Conservation (phyloP, 495 filamentous ascomycete species). For the Parathielavia appendiculata region DNA sequence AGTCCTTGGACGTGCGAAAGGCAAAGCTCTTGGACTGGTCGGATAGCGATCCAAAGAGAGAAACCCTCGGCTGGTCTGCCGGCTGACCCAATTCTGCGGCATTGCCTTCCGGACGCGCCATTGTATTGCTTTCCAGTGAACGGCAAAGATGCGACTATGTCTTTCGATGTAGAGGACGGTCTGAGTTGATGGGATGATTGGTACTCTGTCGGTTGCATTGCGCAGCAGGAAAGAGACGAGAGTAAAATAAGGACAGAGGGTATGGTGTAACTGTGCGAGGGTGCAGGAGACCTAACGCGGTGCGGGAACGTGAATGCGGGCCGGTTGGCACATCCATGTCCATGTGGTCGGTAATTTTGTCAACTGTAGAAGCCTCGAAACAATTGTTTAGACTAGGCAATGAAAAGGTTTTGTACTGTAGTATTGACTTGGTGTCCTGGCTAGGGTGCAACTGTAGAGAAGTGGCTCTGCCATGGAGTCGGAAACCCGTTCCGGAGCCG, state of each 20-base stretch:
- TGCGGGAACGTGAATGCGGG: neutral
- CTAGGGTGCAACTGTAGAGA: too few species aligned
- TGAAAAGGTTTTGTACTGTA: too few species aligned
- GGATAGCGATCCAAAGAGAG: conserved; percentile 1
- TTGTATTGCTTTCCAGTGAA: neutral
- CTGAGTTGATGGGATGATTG: neutral
- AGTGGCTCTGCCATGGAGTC: too few species aligned
- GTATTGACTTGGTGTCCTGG: too few species aligned
- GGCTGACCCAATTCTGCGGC: conserved; percentile 1
- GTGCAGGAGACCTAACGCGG: neutral
- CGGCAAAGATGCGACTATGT: neutral
- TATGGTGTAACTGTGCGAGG: neutral
- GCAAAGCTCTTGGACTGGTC: neutral
- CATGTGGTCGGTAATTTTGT: too few species aligned
- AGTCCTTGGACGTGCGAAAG: conserved; percentile 2
- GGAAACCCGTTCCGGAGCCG: too few species aligned
- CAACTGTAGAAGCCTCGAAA: too few species aligned
- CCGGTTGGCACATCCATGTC: too few species aligned
- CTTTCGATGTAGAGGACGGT: neutral
- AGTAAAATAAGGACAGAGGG: neutral
- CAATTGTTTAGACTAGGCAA: too few species aligned
- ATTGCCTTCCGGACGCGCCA: conserved; percentile 1
- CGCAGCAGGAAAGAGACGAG: neutral
- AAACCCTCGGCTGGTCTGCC: neutral
- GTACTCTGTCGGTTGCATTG: neutral